phyloP scores from a whole-genome alignment of 1,139 yeast species.

The Entelexis sorbosivorans region DNA sequence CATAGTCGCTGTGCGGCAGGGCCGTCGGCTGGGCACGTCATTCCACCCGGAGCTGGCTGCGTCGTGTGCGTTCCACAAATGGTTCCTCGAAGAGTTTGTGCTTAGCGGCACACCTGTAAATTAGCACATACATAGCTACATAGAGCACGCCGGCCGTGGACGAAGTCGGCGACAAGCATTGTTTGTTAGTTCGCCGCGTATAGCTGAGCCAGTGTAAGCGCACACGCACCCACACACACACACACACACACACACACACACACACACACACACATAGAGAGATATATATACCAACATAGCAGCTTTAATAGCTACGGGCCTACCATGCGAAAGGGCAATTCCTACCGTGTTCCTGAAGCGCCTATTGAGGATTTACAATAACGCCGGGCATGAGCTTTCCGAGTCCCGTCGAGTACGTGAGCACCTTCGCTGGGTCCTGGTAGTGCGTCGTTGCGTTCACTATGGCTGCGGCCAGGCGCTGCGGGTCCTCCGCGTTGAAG shows the following conservation, averaged over 20 bases:
- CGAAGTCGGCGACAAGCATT: too few relatives aligned
- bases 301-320: too few relatives aligned
- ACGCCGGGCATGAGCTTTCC: constrained; percentile 66
- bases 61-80: constrained; percentile 55
- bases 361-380: constrained; percentile 32
- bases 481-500: constrained; percentile 67
- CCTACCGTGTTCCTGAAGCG: too few relatives aligned
- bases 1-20: constrained; percentile 67
- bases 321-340: too few relatives aligned
- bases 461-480: constrained; percentile 63
- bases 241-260: too few relatives aligned
- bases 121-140: too few relatives aligned
- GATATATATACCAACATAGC: too few relatives aligned
- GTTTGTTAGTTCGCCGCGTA: too few relatives aligned
- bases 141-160: too few relatives aligned
- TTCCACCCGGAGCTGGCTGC: constrained; percentile 69
- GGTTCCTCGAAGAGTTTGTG: constrained; percentile 37
- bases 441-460: constrained; percentile 73
- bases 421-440: constrained; percentile 51
- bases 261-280: too few relatives aligned
- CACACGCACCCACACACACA: too few relatives aligned
- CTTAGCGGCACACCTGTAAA: neutral
- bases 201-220: too few relatives aligned
- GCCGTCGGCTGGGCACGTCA: constrained; percentile 57
- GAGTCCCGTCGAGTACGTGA: constrained; percentile 63